Evolutionary conservation across 2,329 filamentous ascomycete species (phyloP).

Genomic region (Microsporum audouinii): DNA sequence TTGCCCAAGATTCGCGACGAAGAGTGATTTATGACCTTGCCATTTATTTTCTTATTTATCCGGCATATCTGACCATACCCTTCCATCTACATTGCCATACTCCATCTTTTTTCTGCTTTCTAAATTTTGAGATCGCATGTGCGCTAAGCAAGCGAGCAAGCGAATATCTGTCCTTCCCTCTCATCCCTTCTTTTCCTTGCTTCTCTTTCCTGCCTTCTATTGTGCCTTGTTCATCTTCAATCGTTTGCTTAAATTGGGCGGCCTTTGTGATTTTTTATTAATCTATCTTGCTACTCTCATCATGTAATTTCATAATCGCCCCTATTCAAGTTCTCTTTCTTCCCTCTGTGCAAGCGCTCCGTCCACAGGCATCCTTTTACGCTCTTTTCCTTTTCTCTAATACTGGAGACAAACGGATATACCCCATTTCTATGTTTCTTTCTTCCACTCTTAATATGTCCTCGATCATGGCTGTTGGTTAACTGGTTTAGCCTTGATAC

Average conservation of each 20-base stretch:
- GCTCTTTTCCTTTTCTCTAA: background rate
- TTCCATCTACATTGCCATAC: background rate
- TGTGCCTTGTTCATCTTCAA: background rate
- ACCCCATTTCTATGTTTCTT: background rate
- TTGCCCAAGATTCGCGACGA: slow-evolving; percentile 18
- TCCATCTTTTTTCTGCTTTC: background rate
- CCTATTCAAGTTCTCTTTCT: background rate
- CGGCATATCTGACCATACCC: background rate
- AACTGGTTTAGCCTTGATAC: background rate
- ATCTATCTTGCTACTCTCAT: background rate
- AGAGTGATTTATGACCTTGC: background rate
- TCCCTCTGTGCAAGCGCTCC: background rate
- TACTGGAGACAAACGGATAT: background rate
- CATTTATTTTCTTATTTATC: background rate
- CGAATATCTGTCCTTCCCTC: background rate
- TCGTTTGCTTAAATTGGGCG: background rate
- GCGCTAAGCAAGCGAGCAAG: background rate
- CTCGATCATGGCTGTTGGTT: background rate
- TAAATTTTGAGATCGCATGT: background rate
- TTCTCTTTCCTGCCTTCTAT: background rate
- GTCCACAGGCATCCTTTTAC: background rate
- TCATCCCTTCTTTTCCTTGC: background rate
- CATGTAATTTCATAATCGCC: slow-evolving; percentile 1
- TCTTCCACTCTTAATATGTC: background rate
- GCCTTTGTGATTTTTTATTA: background rate